phyloP scores from a whole-genome alignment of 768 basidiomycete genomes.

The Calocybe cyanea region DNA sequence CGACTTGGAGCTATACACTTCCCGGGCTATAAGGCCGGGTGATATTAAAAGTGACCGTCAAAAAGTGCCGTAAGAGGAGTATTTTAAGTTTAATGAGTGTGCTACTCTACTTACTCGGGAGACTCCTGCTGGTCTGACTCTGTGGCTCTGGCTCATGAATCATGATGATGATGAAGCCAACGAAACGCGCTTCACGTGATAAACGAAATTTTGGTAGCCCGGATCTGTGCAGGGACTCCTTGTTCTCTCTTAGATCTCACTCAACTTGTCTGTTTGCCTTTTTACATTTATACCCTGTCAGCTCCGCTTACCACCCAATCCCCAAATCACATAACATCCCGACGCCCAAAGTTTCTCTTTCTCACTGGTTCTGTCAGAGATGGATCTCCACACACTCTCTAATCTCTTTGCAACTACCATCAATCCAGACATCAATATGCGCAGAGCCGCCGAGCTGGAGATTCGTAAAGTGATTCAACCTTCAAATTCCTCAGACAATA shows the following conservation, averaged over 20 bases:
- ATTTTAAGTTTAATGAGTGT: too few relatives aligned
- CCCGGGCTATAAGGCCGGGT: too few relatives aligned
- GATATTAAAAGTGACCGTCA: too few relatives aligned
- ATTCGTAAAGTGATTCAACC: slow-evolving; percentile 66
- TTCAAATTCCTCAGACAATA: slow-evolving; percentile 4
- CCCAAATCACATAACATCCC: background rate
- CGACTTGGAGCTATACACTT: too few relatives aligned
- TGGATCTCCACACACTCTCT: slow-evolving; percentile 76
- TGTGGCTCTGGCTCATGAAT: too few relatives aligned
- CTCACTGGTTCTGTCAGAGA: slow-evolving; percentile 20
- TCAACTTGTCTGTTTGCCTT: slow-evolving; percentile 3
- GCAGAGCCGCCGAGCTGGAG: slow-evolving; percentile 82
- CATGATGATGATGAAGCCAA: too few relatives aligned
- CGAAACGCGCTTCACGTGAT: slow-evolving; percentile 17
- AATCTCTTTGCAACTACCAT: slow-evolving; percentile 78
- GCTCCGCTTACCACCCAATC: slow-evolving; percentile 1
- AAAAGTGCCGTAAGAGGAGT: too few relatives aligned
- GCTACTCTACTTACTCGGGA: too few relatives aligned
- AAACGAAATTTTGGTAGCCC: slow-evolving; percentile 15
- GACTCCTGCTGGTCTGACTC: too few relatives aligned
- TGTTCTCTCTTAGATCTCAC: slow-evolving; percentile 5
- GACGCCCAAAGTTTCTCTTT: background rate
- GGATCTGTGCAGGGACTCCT: slow-evolving; percentile 4
- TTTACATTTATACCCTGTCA: slow-evolving; percentile 17
- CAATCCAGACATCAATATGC: slow-evolving; percentile 81